phyloP scores from a whole-genome alignment of 306 rosid species.

The Ziziphus jujuba region DNA sequence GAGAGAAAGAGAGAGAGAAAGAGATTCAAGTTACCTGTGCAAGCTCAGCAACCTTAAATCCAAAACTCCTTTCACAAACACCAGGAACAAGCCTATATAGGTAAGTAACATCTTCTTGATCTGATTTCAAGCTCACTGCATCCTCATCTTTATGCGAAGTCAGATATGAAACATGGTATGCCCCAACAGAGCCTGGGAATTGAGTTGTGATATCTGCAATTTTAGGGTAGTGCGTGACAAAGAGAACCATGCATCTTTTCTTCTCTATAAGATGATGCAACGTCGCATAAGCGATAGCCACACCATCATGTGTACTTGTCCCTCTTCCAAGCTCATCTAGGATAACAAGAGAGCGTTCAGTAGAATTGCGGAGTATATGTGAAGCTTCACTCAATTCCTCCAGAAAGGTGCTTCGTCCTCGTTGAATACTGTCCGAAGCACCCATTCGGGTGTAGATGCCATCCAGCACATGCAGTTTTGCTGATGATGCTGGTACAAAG shows the following conservation, averaged over 20 bases:
- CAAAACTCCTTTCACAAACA: conserved; percentile 81
- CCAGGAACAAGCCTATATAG: conserved; percentile 85
- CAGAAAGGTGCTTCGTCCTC: conserved; percentile 90
- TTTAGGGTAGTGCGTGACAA: conserved; percentile 90
- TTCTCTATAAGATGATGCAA: conserved; percentile 69
- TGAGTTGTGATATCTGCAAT: conserved; percentile 60
- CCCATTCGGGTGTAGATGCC: conserved; percentile 95
- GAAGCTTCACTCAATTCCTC: conserved; percentile 91
- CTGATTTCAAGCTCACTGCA: conserved; percentile 23
- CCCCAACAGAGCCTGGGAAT: conserved; percentile 73
- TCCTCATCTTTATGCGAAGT: conserved; percentile 45
- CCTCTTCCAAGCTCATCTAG: conserved; percentile 99
- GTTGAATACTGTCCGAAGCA: conserved; percentile 93
- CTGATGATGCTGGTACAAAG: conserved; percentile 87
- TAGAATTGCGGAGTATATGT: conserved; percentile 66
- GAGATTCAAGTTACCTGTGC: conserved; percentile 64
- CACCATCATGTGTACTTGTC: conserved; percentile 93
- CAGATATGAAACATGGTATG: conserved; percentile 84
- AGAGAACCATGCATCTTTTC: conserved; percentile 77
- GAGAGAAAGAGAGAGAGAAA: background rate
- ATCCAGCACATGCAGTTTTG: conserved; percentile 76
- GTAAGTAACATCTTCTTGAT: conserved; percentile 69
- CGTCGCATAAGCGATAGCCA: conserved; percentile 88
- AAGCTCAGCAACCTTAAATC: conserved; percentile 92
- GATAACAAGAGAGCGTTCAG: conserved; percentile 70